Conservation (phyloP, 2,329 filamentous ascomycete species). For the Fusarium ambrosium region DNA sequence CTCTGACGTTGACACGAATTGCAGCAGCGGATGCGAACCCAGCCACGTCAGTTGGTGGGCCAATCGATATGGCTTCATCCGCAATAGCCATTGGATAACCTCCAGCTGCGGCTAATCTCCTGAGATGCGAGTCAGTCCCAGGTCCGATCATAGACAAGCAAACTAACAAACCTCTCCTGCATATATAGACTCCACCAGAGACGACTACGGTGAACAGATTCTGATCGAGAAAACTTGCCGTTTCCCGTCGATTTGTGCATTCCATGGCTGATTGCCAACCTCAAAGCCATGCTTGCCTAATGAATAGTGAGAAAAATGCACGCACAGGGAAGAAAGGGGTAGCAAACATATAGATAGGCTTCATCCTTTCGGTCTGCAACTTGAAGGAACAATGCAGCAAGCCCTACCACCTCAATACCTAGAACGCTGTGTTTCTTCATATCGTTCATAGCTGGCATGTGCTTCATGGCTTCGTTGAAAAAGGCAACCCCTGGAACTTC, state of each 20-base stretch:
- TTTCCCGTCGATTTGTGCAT: slow-evolving; percentile 10
- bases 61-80: slow-evolving; percentile 24
- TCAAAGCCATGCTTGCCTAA: slow-evolving; percentile 30
- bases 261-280: slow-evolving; percentile 14
- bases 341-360: slow-evolving; percentile 31
- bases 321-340: not conserved
- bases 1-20: slow-evolving; percentile 23
- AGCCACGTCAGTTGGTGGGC: slow-evolving; percentile 17
- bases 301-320: not conserved
- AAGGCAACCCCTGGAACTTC: slow-evolving; percentile 26
- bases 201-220: slow-evolving; percentile 27
- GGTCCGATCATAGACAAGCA: not conserved
- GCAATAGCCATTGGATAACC: slow-evolving; percentile 27
- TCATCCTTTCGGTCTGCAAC: slow-evolving; percentile 35
- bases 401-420: slow-evolving; percentile 29
- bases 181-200: slow-evolving; percentile 35
- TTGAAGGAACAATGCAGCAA: slow-evolving; percentile 26
- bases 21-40: slow-evolving; percentile 30
- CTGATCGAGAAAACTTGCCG: slow-evolving; percentile 20
- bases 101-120: slow-evolving; percentile 31
- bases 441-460: slow-evolving; percentile 19
- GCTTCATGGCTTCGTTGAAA: slow-evolving; percentile 32
- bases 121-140: not conserved
- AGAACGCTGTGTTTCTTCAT: slow-evolving; percentile 20
- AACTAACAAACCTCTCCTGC: slow-evolving; percentile 22